Evolutionary conservation across 768 basidiomycete species (phyloP).

Genomic region (Leccinum truebloodii): DNA sequence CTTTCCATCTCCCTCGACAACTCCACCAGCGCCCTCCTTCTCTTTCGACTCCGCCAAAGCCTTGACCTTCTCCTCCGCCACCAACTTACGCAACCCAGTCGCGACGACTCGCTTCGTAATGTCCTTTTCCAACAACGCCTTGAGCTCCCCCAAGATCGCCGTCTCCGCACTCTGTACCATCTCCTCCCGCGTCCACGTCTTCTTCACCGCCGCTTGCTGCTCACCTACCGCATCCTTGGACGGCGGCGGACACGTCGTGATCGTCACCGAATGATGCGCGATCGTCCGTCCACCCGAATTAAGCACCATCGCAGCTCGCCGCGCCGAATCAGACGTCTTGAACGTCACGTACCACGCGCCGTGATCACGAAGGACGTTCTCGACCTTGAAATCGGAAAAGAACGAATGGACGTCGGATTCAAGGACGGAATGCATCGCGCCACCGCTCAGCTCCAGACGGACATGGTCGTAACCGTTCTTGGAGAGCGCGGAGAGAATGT

Average conservation of each 20-base stretch:
- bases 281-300: conserved; percentile 51
- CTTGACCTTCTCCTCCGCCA: conserved; percentile 52
- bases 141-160: conserved; percentile 59
- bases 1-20: conserved; percentile 45
- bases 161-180: conserved; percentile 56
- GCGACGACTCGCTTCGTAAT: conserved; percentile 61
- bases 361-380: conserved; percentile 71
- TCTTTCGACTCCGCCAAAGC: conserved; percentile 23
- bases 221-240: conserved; percentile 35
- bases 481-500: conserved; percentile 46
- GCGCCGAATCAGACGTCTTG: conserved; percentile 56
- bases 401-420: conserved; percentile 72
- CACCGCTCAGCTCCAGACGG: conserved; percentile 51
- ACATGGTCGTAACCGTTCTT: conserved; percentile 70
- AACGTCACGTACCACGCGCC: conserved; percentile 85
- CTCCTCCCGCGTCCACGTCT: conserved; percentile 52
- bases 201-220: conserved; percentile 37
- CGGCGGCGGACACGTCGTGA: conserved; percentile 45
- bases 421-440: conserved; percentile 47
- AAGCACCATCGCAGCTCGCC: conserved; percentile 68
- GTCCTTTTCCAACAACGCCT: conserved; percentile 59
- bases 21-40: conserved; percentile 21
- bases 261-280: conserved; percentile 57
- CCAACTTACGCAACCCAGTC: conserved; percentile 51
- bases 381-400: conserved; percentile 69